Base-by-base conservation (phyloP, 805 yeast genomes). In the Starmerella bombicola region DNA sequence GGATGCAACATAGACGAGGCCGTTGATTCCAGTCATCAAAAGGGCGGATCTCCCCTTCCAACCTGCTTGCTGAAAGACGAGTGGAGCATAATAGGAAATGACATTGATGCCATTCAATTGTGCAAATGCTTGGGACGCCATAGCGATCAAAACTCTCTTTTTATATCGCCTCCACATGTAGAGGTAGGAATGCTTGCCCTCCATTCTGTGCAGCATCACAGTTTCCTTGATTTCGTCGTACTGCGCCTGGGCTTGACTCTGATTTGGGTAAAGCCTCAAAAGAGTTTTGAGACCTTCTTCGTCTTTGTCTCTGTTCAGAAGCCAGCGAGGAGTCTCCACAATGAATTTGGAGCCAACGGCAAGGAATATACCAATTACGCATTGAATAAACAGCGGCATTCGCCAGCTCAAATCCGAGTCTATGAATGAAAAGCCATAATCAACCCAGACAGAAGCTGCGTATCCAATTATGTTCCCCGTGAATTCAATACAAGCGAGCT, bases 31-130 rank as follows among this genome's bases (percentile, higher is more conserved):
- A 0, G 96, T 83, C 93, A 85, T 81, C 48, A 84, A 69, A 47
- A 85, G 74, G 3, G 95, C 95, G 49, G 75, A 73, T 45, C 93
- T 67, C 20, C 95, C 95, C 6, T 70, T 61, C 95, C 95, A 86
- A 21, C 96, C 96, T 3, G 95, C 95, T 52, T 81, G 81, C 58
- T 86, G 95, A 60, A 85, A 86, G 35, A 85, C 93, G 60, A 86
- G 64, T 2, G 95, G 95, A 2, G 95, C 95, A 63, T 85, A 85
- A 61, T 86, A 86, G 1, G 93, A 78, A 40, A 86, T 82, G 38
- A 86, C 88, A 56, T 85, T 86, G 60, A 85, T 86, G 53, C 96
- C 96, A 58, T 85, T 81, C 58, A 86, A 66, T 61, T 86, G 95
- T 3, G 96, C 95, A 67, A 86, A 84, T 65, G 83, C 74, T 57